Evolutionary conservation across 768 basidiomycete genomes (phyloP).

Genomic region (Phylloporus sp.): DNA sequence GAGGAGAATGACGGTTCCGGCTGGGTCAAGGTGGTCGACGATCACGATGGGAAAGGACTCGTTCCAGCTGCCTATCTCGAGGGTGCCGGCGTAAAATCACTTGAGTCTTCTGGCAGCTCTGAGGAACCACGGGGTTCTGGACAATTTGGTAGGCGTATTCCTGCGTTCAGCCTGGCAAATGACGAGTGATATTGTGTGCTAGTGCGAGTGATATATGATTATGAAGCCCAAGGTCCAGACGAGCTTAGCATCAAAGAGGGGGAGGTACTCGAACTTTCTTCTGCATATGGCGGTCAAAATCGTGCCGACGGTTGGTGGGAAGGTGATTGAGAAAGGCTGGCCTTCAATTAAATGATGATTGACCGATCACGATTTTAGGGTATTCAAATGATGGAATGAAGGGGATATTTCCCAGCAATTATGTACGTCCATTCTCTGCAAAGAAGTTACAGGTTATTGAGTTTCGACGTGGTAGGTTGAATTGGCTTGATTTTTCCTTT

Average conservation of each 20-base stretch:
- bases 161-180: conserved; percentile 1
- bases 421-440: conserved; percentile 48
- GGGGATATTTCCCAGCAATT: conserved; percentile 86
- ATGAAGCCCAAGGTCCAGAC: conserved; percentile 66
- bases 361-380: conserved; percentile 41
- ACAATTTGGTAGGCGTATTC: conserved; percentile 44
- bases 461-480: conserved; percentile 42
- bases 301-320: conserved; percentile 86
- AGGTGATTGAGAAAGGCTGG: conserved; percentile 46
- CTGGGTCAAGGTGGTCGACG: conserved; percentile 72
- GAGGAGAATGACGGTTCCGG: conserved; percentile 85
- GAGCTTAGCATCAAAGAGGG: conserved; percentile 63
- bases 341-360: conserved; percentile 20
- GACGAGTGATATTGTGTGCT: conserved; percentile 3
- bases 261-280: conserved; percentile 59
- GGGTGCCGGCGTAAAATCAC: conserved; percentile 28
- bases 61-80: conserved; percentile 82
- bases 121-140: conserved; percentile 34
- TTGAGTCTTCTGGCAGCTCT: conserved; percentile 8
- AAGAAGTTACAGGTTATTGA: conserved; percentile 20
- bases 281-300: conserved; percentile 54
- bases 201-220: conserved; percentile 84
- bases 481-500: conserved; percentile 30
- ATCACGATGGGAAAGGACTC: conserved; percentile 58
- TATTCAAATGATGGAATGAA: conserved; percentile 53